Evolutionary conservation across 73 alveolate species (phyloP).

Genomic region (Paraurostyla sp.): DNA sequence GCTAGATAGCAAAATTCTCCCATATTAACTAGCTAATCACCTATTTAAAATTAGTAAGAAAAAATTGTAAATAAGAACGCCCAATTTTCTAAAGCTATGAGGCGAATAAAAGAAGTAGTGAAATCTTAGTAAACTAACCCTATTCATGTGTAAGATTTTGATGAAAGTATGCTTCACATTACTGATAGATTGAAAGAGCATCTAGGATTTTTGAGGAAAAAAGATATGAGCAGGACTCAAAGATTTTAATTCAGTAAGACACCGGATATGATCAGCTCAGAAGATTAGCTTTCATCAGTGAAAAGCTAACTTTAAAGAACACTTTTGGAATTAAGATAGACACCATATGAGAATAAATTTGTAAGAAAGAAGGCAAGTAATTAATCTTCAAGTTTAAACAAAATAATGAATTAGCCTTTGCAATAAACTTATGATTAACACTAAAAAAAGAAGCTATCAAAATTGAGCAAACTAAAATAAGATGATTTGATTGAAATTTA

Average conservation of each 20-base stretch:
- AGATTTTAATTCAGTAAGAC: neutral
- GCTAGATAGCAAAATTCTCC: too few relatives aligned
- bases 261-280: too few relatives aligned
- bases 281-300: too few relatives aligned
- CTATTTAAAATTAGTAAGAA: too few relatives aligned
- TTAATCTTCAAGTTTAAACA: neutral
- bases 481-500: constrained; percentile 11
- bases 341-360: constrained; percentile 21
- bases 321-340: neutral
- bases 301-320: neutral
- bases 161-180: neutral
- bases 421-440: neutral
- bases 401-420: neutral
- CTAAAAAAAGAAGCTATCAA: neutral
- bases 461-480: neutral
- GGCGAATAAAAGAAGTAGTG: constrained; percentile 30
- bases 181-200: neutral
- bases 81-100: constrained; percentile 2
- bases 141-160: neutral
- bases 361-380: neutral
- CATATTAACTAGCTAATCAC: too few relatives aligned
- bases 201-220: neutral
- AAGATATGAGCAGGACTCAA: neutral
- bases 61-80: too few relatives aligned
- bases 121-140: neutral